These are phyloP conservation scores for Amanita exitialis DNA, from an alignment of 768 basidiomycete species.

Conservation along the genomic window DNA sequence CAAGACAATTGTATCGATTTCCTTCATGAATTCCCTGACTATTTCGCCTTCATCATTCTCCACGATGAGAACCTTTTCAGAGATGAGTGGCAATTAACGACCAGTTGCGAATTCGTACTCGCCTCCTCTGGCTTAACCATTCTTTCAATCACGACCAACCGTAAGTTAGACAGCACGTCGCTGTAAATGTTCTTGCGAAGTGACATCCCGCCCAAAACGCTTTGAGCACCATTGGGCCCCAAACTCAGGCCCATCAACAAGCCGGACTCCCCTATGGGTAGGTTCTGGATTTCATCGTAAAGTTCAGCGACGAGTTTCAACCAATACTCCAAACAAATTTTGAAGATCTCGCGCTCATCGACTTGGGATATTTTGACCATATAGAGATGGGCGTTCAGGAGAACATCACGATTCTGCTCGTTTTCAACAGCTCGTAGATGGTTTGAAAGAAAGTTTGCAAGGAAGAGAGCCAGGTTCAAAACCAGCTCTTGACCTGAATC, in stretches of 20 bases:
- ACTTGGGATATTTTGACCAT: constrained; percentile 98
- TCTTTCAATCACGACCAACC: constrained; percentile 92
- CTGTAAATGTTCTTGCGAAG: constrained; percentile 91
- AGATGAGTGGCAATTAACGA: background rate
- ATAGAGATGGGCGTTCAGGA: constrained; percentile 95
- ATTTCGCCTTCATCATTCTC: constrained; percentile 99
- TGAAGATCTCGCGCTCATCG: constrained; percentile 98
- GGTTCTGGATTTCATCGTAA: constrained; percentile 91
- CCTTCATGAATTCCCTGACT: constrained; percentile 98
- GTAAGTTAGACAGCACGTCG: constrained; percentile 88
- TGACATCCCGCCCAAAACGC: constrained; percentile 67
- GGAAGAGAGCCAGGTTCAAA: constrained; percentile 94
- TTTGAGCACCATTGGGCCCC: constrained; percentile 50
- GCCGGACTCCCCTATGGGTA: constrained; percentile 82
- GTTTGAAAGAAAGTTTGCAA: constrained; percentile 89
- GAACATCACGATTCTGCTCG: constrained; percentile 79
- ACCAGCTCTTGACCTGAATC: constrained; percentile 96
- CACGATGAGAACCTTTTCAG: constrained; percentile 80
- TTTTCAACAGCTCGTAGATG: constrained; percentile 94
- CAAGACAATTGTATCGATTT: constrained; percentile 94
- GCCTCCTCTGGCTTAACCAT: constrained; percentile 99
- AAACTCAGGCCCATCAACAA: constrained; percentile 85
- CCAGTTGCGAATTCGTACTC: constrained; percentile 12
- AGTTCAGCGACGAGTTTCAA: constrained; percentile 89
- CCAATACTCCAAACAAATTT: constrained; percentile 99